Base-by-base conservation (phyloP, 2,329 filamentous ascomycete genomes). In the Aspergillus pseudoterreus region DNA sequence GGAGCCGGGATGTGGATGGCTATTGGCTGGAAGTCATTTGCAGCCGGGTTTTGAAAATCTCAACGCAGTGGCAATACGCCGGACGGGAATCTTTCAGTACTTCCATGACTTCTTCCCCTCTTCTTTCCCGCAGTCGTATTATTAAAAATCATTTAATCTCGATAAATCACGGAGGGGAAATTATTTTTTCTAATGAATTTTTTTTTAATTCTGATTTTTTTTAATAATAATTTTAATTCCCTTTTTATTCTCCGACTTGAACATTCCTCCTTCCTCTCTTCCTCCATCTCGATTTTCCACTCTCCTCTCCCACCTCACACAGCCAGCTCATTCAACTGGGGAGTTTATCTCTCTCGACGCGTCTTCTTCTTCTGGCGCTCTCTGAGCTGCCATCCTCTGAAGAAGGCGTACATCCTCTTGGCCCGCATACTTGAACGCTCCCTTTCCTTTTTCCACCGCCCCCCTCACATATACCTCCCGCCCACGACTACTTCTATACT, bases 311-410 rank as follows among this genome's bases (percentile, higher is more conserved):
- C 52, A 57, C 54, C 51, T 50, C 51, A 49, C 49, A 57, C 54
- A 61, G 59, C 60, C 60, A 63, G 59, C 59, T 53, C 60, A 62
- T 59, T 58, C 52, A 55, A 47, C 56, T 48, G 52, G 52, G 53
- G 49, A 30, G 27, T 30, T 30, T 30, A 4, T 47, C 51, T 59
- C 52, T 52, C 56, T 60, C 55, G 52, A 58, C 58, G 57, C 60
- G 60, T 62, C 60, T 60, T 60, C 59, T 62, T 60, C 58, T 62
- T 57, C 58, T 62, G 60, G 58, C 60, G 60, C 58, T 62, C 60
- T 59, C 55, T 55, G 60, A 63, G 60, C 58, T 60, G 60, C 60
- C 60, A 59, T 53, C 51, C 50, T 57, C 50, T 56, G 59, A 62
- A 61, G 58, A 61, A 60, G 60, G 54, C 59, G 57, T 58, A 55